These are phyloP conservation scores for Xylaria longipes DNA, from an alignment of 495 filamentous ascomycete genomes.

Conservation along the genomic window DNA sequence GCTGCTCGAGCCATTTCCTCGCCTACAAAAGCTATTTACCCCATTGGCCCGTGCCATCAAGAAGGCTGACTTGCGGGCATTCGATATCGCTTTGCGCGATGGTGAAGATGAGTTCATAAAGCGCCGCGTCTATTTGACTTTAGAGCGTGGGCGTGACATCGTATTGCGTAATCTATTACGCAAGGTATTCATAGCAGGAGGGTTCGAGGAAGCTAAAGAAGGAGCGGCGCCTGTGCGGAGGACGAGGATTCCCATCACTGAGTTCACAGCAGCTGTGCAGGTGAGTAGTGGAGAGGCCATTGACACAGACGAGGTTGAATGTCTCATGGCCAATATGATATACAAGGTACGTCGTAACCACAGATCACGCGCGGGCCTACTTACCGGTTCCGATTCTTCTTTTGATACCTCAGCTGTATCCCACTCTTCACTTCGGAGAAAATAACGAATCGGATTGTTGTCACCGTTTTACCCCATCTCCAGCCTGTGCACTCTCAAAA, in stretches of 20 bases:
- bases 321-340: conserved; percentile 90
- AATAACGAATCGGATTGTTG: neutral
- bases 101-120: conserved; percentile 90
- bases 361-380: neutral
- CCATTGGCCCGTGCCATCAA: conserved; percentile 80
- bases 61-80: conserved; percentile 78
- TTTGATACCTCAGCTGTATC: neutral
- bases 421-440: neutral
- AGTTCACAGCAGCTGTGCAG: conserved; percentile 71
- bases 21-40: conserved; percentile 77
- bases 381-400: neutral
- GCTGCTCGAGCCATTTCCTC: conserved; percentile 77
- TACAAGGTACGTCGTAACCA: conserved; percentile 77
- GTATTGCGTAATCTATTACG: conserved; percentile 87
- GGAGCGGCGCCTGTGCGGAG: conserved; percentile 64
- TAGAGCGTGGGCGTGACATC: conserved; percentile 91
- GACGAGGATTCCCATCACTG: conserved; percentile 78
- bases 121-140: conserved; percentile 91
- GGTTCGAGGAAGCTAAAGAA: conserved; percentile 76
- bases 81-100: conserved; percentile 80
- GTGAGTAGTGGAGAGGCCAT: conserved; percentile 66
- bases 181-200: conserved; percentile 84
- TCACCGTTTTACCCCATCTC: neutral
- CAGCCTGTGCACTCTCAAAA: neutral
- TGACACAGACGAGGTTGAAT: conserved; percentile 94